Base-by-base conservation (phyloP, 2,329 filamentous ascomycete genomes). In the Fusarium pseudocircinatum region DNA sequence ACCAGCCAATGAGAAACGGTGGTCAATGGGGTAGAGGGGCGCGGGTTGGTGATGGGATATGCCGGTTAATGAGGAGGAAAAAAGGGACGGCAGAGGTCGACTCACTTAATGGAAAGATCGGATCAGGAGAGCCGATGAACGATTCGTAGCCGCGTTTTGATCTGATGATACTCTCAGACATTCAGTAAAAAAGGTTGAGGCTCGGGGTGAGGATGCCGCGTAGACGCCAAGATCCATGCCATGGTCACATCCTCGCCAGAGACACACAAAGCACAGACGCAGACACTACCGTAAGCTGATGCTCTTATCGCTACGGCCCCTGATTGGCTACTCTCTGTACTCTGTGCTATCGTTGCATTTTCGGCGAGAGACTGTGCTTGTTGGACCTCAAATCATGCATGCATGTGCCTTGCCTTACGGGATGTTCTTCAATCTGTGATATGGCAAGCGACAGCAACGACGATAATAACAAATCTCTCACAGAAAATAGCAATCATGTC, bases 21-120 rank as follows among this genome's bases (percentile, higher is more conserved):
- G 37, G 15, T 5, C 0, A 11, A 32, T 46, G 39, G 42, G 24
- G 36, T 49, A 36, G 40, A 56, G 43, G 60, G 63, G 60, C 42
- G 58, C 57, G 64, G 44, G 52, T 63, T 66, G 66, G 32, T 47
- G 40, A 49, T 47, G 32, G 54, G 40, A 47, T 10, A 54, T 53
- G 47, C 47, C 47, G 58, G 58, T 54, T 60, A 39, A 60, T 56
- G n/a, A 60, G 7, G 58, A 57, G 24, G 26, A 18, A 43, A 10
- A 42, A n/a, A 36, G 40, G 32, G 24, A 30, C 54, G 11, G 34
- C 3, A 40, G 11, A 54, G 34, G 50, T 75, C 62, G 63, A 73
- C 73, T 60, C 70, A 75, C 58, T 64, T 47, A 37, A 18, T 36
- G 28, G 14, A 6, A 34, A 65, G 59, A 77, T 77, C 72, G 68